Percentiles rank a stretch among this genome's conserved stretches.
Conservation (phyloP, 352 stramenopile genomes). For the Globisporangium mamillatum region DNA sequence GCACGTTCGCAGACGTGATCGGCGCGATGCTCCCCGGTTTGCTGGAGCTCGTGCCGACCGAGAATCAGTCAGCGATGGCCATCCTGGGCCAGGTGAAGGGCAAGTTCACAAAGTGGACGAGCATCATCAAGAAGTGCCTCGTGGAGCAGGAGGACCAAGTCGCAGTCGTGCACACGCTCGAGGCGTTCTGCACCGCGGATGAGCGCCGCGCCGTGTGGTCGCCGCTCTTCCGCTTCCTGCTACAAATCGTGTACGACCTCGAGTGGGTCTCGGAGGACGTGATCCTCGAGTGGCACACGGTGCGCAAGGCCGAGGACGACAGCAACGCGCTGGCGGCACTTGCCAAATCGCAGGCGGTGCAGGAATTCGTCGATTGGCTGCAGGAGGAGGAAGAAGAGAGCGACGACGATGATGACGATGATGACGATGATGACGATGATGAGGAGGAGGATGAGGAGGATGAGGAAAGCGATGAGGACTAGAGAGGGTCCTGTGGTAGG, state of each 20-base stretch:
- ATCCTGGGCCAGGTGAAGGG: constrained; percentile 79
- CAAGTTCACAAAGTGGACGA: constrained; percentile 89
- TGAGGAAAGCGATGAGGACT: constrained; percentile 6
- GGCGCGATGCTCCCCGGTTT: constrained; percentile 71
- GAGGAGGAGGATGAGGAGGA: constrained; percentile 1
- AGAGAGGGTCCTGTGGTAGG: not conserved
- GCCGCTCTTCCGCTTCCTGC: constrained; percentile 90
- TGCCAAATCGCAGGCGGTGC: constrained; percentile 70
- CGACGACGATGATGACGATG: constrained; percentile 39
- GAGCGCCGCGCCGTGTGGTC: constrained; percentile 52
- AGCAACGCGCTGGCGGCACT: constrained; percentile 33
- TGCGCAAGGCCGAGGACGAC: constrained; percentile 38
- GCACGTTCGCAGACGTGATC: constrained; percentile 78
- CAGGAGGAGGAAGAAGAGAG: constrained; percentile 68
- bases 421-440: constrained; percentile 25
- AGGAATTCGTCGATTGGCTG: constrained; percentile 95
- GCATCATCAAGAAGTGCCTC: constrained; percentile 89
- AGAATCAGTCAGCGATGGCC: constrained; percentile 46
- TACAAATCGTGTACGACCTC: constrained; percentile 93
- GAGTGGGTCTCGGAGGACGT: constrained; percentile 92
- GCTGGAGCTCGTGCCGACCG: constrained; percentile 58
- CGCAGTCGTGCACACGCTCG: constrained; percentile 57
- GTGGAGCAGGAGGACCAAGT: constrained; percentile 72
- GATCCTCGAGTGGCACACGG: constrained; percentile 88
- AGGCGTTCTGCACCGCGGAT: constrained; percentile 46